Evolutionary conservation across 2,329 filamentous ascomycete species (phyloP), one percentile per base, ranked within the genome.

Genomic region (Fusarium sp.): DNA sequence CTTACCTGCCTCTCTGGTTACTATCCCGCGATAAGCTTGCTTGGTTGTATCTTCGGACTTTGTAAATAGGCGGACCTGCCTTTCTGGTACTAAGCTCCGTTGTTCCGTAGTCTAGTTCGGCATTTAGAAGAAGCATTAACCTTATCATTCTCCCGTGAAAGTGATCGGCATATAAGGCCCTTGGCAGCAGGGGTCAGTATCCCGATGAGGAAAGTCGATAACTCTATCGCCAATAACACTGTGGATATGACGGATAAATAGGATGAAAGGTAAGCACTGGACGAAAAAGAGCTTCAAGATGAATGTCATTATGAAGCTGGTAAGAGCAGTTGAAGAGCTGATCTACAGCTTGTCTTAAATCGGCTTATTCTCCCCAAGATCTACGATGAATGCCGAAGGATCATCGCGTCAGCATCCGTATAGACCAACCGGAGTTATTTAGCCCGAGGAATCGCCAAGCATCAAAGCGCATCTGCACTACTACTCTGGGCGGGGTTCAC

Each of bases 201-300:
- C 66, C 66, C 42, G 64, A 69, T 69, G 56, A 55, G 66, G 66
- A 47, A 69, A 69, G 66, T 69, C 66, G 66, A 69, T 63, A 69
- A 63, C 39, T 42, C 24, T 38, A 67, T 69, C 32, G 55, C 24
- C 66, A 50, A 69, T 69, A 44, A 50, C 30, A 28, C 30, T 63
- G 56, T 55, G 66, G 66, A 42, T 57, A 50, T 63, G 36, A 45
- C 42, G 48, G 64, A n/a, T 44, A 50, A 69, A 55, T 44, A 1
- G 14, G 36, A 60, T 8, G 24, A n/a, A n/a, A 15, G 4, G 41
- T 32, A 30, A 22, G 22, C 12, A 63, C 11, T 35, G 30, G 35
- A 28, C 35, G 51, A 39, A 55, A 55, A 41, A 13, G 35, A 39
- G 20, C 8, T 41, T 41, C 15, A 41, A 10, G 8, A 55, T 18